These are phyloP conservation scores for Yamadazyma triangularis DNA, from an alignment of 1,139 yeast species.

Conservation along the genomic window DNA sequence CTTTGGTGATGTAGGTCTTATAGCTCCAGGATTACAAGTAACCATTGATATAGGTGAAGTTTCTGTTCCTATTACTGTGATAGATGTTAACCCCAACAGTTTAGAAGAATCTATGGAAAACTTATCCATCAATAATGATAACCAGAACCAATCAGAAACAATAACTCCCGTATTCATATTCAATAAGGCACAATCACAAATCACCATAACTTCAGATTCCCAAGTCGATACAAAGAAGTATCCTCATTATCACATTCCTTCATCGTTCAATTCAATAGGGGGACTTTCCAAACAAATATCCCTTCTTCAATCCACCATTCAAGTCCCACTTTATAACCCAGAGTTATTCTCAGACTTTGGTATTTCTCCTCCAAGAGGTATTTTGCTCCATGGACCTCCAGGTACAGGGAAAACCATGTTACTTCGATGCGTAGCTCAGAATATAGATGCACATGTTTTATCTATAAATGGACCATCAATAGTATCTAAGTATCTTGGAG, in stretches of 20 bases:
- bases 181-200: conserved; percentile 31
- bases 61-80: conserved; percentile 11
- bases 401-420: conserved; percentile 97
- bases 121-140: conserved; percentile 17
- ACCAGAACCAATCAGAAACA: conserved; percentile 11
- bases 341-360: conserved; percentile 76
- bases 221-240: conserved; percentile 19
- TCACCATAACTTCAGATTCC: conserved; percentile 15
- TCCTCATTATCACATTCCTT: conserved; percentile 37
- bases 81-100: conserved; percentile 16
- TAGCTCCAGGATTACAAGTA: conserved; percentile 50
- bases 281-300: conserved; percentile 69
- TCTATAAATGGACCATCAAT: conserved; percentile 89
- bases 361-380: conserved; percentile 88
- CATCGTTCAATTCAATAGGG: conserved; percentile 59
- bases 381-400: conserved; percentile 90
- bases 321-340: conserved; percentile 78
- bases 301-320: conserved; percentile 61
- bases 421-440: conserved; percentile 74
- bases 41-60: conserved; percentile 7
- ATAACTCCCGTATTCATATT: conserved; percentile 47
- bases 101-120: conserved; percentile 22
- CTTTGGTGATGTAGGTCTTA: conserved; percentile 47
- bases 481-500: conserved; percentile 89
- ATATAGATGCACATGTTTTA: conserved; percentile 69